Conservation (phyloP, 768 basidiomycete genomes). For the Lyophyllum atratum region DNA sequence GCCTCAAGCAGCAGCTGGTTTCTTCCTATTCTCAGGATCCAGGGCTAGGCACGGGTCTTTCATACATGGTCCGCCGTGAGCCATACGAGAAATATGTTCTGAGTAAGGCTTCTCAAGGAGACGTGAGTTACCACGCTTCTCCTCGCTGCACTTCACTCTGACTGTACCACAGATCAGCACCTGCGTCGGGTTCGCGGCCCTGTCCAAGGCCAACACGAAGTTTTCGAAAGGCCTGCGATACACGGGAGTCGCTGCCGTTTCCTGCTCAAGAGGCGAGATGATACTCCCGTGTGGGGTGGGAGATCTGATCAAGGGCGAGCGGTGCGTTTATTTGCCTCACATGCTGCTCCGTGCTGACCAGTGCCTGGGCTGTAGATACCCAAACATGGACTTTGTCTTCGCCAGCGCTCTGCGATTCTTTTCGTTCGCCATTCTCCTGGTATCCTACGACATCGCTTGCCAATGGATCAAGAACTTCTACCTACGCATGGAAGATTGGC, state of each 20-base stretch:
- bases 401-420: background rate
- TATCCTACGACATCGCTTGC: constrained; percentile 35
- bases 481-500: constrained; percentile 16
- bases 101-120: too few species aligned
- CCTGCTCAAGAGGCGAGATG: constrained; percentile 14
- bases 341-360: background rate
- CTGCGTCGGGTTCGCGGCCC: constrained; percentile 28
- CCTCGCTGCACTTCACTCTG: too few species aligned
- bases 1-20: constrained; percentile 15
- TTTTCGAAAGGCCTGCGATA: constrained; percentile 20
- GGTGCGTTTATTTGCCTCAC: too few species aligned
- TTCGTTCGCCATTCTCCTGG: constrained; percentile 3
- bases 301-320: too few species aligned
- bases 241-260: constrained; percentile 24
- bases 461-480: constrained; percentile 26
- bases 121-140: too few species aligned
- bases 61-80: too few species aligned
- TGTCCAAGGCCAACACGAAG: constrained; percentile 24
- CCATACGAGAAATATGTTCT: too few species aligned
- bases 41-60: constrained; percentile 5
- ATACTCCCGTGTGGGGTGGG: too few species aligned
- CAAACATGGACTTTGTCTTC: background rate
- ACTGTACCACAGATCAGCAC: constrained; percentile 30
- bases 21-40: constrained; percentile 9
- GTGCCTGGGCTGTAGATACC: background rate